These are phyloP conservation scores for Scheffersomyces cryptocercus DNA, from an alignment of 1,139 yeast species.

Conservation along the genomic window DNA sequence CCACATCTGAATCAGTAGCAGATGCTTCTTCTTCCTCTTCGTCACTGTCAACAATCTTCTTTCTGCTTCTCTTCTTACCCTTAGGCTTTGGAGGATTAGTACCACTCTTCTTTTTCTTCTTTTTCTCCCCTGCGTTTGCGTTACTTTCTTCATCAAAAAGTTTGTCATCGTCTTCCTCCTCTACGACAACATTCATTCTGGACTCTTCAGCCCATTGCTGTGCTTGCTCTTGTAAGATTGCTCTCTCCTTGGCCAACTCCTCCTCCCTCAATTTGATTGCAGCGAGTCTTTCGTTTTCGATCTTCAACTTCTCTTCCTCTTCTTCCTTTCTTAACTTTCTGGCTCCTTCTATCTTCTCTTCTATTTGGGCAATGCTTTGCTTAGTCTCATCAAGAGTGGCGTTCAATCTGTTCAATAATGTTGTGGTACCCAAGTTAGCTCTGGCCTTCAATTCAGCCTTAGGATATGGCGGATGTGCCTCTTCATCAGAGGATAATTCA, in stretches of 20 bases:
- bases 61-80: slow-evolving; percentile 16
- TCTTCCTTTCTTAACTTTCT: slow-evolving; percentile 64
- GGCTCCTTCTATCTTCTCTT: slow-evolving; percentile 71
- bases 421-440: slow-evolving; percentile 78
- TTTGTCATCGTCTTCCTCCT: slow-evolving; percentile 34
- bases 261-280: slow-evolving; percentile 47
- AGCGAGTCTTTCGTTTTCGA: slow-evolving; percentile 40
- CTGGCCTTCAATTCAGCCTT: slow-evolving; percentile 79
- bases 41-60: slow-evolving; percentile 24
- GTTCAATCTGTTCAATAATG: slow-evolving; percentile 71
- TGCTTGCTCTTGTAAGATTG: slow-evolving; percentile 76
- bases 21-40: slow-evolving; percentile 16
- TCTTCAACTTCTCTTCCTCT: slow-evolving; percentile 38
- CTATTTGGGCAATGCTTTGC: slow-evolving; percentile 60
- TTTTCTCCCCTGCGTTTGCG: slow-evolving; percentile 15
- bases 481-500: slow-evolving; percentile 55
- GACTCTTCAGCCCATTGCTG: slow-evolving; percentile 75
- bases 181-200: slow-evolving; percentile 32
- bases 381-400: slow-evolving; percentile 73
- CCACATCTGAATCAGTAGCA: slow-evolving; percentile 12
- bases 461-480: slow-evolving; percentile 69
- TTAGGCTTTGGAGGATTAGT: slow-evolving; percentile 9
- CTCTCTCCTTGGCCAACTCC: slow-evolving; percentile 67
- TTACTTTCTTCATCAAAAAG: slow-evolving; percentile 29
- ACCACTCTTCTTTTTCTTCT: slow-evolving; percentile 20